Base-by-base conservation (phyloP, 192 early-diverging fungal genomes). In the Backusella liffmaniae region DNA sequence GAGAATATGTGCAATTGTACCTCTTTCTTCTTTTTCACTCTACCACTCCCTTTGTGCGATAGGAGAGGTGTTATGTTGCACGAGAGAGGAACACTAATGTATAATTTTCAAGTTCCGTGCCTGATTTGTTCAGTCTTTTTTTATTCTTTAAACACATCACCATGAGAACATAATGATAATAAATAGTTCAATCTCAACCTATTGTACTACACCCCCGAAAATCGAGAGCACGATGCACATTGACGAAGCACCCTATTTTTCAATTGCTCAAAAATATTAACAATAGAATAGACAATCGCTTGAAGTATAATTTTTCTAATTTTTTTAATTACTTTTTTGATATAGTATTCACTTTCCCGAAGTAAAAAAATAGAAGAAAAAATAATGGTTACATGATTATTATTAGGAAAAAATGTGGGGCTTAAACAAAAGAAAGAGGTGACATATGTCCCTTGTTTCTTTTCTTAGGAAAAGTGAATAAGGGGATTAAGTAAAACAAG, bases 381-480 rank as follows among this genome's bases (percentile, higher is more conserved):
- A 62, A 62, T 62, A 29, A 62, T 62, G 56, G 21, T 62, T 62
- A 62, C 56, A 62, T 62, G 56, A 13, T 62, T 62, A 62, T 62
- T 62, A 62, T 62, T 62, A 62, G 56, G 56, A 62, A 62, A 62
- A 62, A 62, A 62, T 62, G 56, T 62, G 56, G 23, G 56, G 56
- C 56, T 62, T 62, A 62, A 62, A 62, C 56, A 62, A 62, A 62
- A 62, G 56, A 62, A 62, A 62, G 56, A 62, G 56, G 56, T 62
- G 56, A 62, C 56, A 62, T n/a, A 13, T 13, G 56, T 62, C 56
- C 56, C 56, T 62, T 62, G 56, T 62, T 62, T 62, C 56, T 62
- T 62, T 62, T 62, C 56, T 62, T 62, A 62, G 56, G 53, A 62
- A 29, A 62, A 62, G 56, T 62, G 56, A 62, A 29, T 62, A 62